phyloP scores from a whole-genome alignment of 257 asterid species.

The Lithospermum erythrorhizon region DNA sequence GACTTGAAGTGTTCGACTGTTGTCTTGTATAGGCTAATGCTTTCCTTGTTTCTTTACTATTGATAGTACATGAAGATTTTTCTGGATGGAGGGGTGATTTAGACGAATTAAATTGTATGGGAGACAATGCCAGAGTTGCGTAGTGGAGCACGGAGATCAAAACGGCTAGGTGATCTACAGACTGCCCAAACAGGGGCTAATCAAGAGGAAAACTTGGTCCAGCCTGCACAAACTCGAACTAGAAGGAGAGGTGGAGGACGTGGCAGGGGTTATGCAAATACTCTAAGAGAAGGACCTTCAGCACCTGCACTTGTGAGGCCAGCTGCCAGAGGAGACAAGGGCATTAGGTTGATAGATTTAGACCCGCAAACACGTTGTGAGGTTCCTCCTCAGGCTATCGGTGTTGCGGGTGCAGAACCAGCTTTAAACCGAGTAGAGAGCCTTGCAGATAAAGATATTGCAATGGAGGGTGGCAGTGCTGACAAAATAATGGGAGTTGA shows the following conservation, averaged over 20 bases:
- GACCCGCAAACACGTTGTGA: conserved; percentile 69
- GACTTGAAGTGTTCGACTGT: no score
- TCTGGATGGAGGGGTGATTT: conserved; percentile 30
- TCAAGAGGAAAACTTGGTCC: conserved; percentile 56
- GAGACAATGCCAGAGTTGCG: conserved; percentile 99
- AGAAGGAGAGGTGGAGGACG: conserved; percentile 68
- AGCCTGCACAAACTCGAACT: conserved; percentile 66
- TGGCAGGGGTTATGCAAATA: conserved; percentile 85
- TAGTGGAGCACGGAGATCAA: conserved; percentile 99
- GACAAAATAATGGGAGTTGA: conserved; percentile 83
- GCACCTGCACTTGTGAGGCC: conserved; percentile 66
- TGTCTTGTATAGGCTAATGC: background rate
- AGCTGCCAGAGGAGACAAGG: conserved; percentile 77
- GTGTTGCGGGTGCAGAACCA: conserved; percentile 42
- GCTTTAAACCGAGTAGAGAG: conserved; percentile 62
- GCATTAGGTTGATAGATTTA: conserved; percentile 72
- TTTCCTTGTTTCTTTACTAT: conserved; percentile 1
- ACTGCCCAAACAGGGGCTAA: conserved; percentile 59
- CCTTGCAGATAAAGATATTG: conserved; percentile 55
- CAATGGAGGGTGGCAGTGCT: conserved; percentile 88
- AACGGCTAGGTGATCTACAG: conserved; percentile 99
- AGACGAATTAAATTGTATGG: conserved; percentile 83
- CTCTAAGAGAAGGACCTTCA: conserved; percentile 86
- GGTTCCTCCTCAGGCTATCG: conserved; percentile 67
- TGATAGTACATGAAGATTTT: conserved; percentile 20